phyloP scores from a whole-genome alignment of 257 asterid species.

The Nicotiana knightiana region DNA sequence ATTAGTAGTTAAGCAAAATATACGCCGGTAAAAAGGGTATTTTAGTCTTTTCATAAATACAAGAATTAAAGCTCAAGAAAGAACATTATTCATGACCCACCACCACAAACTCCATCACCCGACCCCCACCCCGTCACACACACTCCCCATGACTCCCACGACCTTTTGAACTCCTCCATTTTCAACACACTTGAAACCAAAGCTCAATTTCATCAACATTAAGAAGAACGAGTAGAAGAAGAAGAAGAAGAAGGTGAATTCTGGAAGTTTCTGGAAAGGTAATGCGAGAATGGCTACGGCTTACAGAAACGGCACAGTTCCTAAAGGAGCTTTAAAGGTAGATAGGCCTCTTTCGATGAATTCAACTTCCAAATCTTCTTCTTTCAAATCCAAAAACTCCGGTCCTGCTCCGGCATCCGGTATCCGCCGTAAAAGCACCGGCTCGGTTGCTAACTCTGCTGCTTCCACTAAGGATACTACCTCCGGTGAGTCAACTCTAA shows the following conservation, averaged over 20 bases:
- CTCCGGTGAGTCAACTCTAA: conserved; percentile 24
- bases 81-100: conserved; percentile 16
- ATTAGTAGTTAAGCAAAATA: not conserved
- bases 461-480: conserved; percentile 28
- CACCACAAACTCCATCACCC: conserved; percentile 13
- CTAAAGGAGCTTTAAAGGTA: conserved; percentile 35
- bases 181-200: not conserved
- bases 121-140: conserved; percentile 15
- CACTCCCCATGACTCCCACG: conserved; percentile 7
- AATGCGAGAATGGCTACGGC: conserved; percentile 36
- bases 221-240: not conserved
- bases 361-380: conserved; percentile 36
- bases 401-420: conserved; percentile 21
- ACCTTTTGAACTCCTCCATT: conserved; percentile 18
- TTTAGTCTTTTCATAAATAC: not conserved
- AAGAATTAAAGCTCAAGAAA: conserved; percentile 13
- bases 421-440: conserved; percentile 47
- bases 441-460: conserved; percentile 20
- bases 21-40: not conserved
- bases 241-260: not conserved
- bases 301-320: conserved; percentile 43
- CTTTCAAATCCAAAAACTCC: conserved; percentile 38
- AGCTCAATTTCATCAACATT: not conserved
- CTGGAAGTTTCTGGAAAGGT: not conserved
- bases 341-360: conserved; percentile 28